Conservation (phyloP, 2,329 filamentous ascomycete genomes). For the Lecanicillium sp. region DNA sequence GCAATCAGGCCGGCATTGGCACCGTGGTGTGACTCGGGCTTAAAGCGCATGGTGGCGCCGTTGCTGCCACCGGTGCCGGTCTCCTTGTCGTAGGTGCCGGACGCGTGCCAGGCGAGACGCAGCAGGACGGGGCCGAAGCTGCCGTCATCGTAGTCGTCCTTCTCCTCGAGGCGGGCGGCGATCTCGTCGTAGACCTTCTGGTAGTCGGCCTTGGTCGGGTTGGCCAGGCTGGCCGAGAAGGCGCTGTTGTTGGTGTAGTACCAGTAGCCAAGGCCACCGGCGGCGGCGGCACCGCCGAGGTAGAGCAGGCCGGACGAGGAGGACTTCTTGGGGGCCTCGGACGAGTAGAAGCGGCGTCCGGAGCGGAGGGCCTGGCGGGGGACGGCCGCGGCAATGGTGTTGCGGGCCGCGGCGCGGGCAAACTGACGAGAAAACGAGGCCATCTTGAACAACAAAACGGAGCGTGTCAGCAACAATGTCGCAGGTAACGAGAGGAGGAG, state of each 20-base stretch:
- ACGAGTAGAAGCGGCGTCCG: slow-evolving; percentile 74
- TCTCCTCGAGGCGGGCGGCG: slow-evolving; percentile 72
- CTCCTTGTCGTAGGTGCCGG: slow-evolving; percentile 83
- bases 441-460: too few species aligned
- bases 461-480: background rate
- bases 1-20: slow-evolving; percentile 86
- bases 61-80: slow-evolving; percentile 91
- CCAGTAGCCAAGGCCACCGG: slow-evolving; percentile 60
- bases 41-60: slow-evolving; percentile 94
- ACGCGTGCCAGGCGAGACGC: slow-evolving; percentile 88
- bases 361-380: slow-evolving; percentile 66
- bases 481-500: too few species aligned
- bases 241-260: slow-evolving; percentile 55
- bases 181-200: slow-evolving; percentile 92
- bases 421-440: slow-evolving; percentile 46
- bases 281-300: slow-evolving; percentile 52
- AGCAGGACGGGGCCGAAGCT: slow-evolving; percentile 90
- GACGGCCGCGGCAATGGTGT: slow-evolving; percentile 51
- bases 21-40: slow-evolving; percentile 81
- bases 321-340: slow-evolving; percentile 53
- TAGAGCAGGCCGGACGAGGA: slow-evolving; percentile 46
- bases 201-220: slow-evolving; percentile 79
- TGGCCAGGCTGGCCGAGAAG: slow-evolving; percentile 52
- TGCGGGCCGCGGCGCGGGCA: slow-evolving; percentile 50
- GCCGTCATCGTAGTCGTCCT: slow-evolving; percentile 94